phyloP scores from a whole-genome alignment of 2,329 filamentous ascomycete species.

The Remersonia thermophila region DNA sequence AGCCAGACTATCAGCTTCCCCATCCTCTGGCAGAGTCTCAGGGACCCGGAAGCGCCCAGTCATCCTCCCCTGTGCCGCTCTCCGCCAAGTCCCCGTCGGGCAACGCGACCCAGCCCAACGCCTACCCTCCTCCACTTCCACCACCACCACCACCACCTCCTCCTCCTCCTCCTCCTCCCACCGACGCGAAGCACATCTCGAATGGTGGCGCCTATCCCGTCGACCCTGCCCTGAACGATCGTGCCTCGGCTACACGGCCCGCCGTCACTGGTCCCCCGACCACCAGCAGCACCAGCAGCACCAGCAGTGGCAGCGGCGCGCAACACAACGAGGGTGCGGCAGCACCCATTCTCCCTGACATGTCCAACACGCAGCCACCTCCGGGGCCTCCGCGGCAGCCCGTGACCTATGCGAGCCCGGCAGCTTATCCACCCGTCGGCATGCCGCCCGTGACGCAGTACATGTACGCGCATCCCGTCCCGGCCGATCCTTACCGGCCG shows the following conservation, averaged over 20 bases:
- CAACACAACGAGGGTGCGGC: conserved; percentile 15
- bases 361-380: conserved; percentile 18
- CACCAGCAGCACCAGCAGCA: conserved; percentile 10
- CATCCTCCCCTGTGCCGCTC: too few species aligned
- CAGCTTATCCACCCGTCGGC: conserved; percentile 15
- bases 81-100: too few species aligned
- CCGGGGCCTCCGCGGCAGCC: conserved; percentile 16
- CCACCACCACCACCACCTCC: too few species aligned
- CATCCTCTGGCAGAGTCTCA: neutral
- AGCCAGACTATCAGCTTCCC: neutral
- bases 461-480: conserved; percentile 13
- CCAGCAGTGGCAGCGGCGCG: conserved; percentile 2
- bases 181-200: too few species aligned
- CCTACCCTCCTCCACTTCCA: too few species aligned
- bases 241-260: neutral
- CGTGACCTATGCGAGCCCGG: conserved; percentile 15
- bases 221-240: too few species aligned
- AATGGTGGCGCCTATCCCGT: too few species aligned
- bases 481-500: conserved; percentile 26
- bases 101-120: too few species aligned
- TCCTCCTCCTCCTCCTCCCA: too few species aligned
- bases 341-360: conserved; percentile 11
- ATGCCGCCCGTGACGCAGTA: conserved; percentile 15
- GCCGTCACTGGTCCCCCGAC: neutral
- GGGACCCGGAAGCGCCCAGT: too few species aligned